Evolutionary conservation across 192 early-diverging fungal genomes (phyloP).

Genomic region (Podila epicladia): DNA sequence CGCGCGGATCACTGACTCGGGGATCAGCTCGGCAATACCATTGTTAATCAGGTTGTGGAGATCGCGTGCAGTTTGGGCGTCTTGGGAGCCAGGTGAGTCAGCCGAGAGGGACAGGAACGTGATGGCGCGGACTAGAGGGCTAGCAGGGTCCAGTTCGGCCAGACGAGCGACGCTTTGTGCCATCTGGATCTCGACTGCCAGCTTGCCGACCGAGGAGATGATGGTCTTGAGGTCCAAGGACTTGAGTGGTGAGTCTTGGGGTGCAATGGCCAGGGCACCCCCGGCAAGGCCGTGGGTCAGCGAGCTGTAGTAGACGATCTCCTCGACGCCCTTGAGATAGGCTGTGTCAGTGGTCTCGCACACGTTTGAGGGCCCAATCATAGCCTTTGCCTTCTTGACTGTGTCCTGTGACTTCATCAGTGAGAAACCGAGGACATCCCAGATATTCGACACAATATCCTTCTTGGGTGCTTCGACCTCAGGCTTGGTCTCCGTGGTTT

Average conservation of each 20-base stretch:
- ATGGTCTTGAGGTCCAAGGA: conserved; percentile 13
- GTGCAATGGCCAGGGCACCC: background rate
- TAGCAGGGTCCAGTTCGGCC: conserved; percentile 15
- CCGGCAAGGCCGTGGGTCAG: conserved; percentile 29
- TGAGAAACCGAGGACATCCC: conserved; percentile 21
- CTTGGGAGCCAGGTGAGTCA: background rate
- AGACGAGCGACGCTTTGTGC: conserved; percentile 16
- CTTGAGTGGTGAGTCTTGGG: conserved; percentile 6
- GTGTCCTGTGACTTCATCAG: conserved; percentile 12
- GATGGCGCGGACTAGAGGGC: conserved; percentile 8
- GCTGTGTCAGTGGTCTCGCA: conserved; percentile 17
- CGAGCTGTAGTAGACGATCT: conserved; percentile 21
- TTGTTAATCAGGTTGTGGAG: conserved; percentile 5
- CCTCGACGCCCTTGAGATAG: conserved; percentile 18
- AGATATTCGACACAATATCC: background rate
- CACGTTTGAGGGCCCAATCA: background rate
- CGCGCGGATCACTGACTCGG: background rate
- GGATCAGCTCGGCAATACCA: background rate
- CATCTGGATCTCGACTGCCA: conserved; percentile 34
- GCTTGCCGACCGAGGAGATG: conserved; percentile 15
- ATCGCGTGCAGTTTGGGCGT: conserved; percentile 11
- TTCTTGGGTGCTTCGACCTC: background rate
- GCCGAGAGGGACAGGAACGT: conserved; percentile 16
- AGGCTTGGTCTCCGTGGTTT: background rate
- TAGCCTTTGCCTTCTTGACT: conserved; percentile 4